phyloP scores from a whole-genome alignment of 805 yeast species.

The Komagataella mondaviorum region DNA sequence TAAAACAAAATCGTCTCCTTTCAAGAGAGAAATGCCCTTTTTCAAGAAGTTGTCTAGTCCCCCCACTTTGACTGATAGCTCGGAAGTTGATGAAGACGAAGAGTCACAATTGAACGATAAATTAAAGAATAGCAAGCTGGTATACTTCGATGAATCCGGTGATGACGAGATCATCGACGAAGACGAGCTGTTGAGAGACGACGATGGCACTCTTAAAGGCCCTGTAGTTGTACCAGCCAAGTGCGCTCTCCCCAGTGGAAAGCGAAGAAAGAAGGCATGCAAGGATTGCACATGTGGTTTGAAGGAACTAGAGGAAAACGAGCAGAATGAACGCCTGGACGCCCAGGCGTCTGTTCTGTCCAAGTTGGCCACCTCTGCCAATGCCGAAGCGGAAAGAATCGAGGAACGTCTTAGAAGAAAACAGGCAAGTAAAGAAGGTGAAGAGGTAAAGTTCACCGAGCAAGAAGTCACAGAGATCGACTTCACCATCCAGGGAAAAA shows the following conservation, averaged over 20 bases:
- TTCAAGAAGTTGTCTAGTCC: slow-evolving; percentile 18
- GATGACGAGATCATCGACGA: slow-evolving; percentile 43
- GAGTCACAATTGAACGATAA: slow-evolving; percentile 26
- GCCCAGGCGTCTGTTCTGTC: slow-evolving; percentile 31
- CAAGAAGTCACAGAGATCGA: slow-evolving; percentile 84
- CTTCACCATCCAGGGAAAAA: slow-evolving; percentile 91
- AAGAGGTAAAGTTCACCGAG: slow-evolving; percentile 34
- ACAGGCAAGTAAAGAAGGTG: slow-evolving; percentile 10
- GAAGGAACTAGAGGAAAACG: slow-evolving; percentile 72
- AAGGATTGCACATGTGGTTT: slow-evolving; percentile 97
- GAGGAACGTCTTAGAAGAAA: slow-evolving; percentile 29
- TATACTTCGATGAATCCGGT: slow-evolving; percentile 32
- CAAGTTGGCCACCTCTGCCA: slow-evolving; percentile 36
- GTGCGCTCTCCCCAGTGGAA: slow-evolving; percentile 36
- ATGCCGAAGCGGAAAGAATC: slow-evolving; percentile 36
- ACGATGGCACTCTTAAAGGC: slow-evolving; percentile 12
- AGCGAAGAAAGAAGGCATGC: slow-evolving; percentile 82
- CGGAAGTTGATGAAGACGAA: slow-evolving; percentile 26
- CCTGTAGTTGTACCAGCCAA: slow-evolving; percentile 42
- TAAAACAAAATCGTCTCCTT: slow-evolving; percentile 7
- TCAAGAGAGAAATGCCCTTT: slow-evolving; percentile 12
- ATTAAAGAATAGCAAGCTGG: slow-evolving; percentile 31
- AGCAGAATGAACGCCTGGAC: slow-evolving; percentile 28
- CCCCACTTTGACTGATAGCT: slow-evolving; percentile 30
- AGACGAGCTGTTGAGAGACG: slow-evolving; percentile 36